Conservation (phyloP, 139 green algal species). For the Dunaliella sp. region DNA sequence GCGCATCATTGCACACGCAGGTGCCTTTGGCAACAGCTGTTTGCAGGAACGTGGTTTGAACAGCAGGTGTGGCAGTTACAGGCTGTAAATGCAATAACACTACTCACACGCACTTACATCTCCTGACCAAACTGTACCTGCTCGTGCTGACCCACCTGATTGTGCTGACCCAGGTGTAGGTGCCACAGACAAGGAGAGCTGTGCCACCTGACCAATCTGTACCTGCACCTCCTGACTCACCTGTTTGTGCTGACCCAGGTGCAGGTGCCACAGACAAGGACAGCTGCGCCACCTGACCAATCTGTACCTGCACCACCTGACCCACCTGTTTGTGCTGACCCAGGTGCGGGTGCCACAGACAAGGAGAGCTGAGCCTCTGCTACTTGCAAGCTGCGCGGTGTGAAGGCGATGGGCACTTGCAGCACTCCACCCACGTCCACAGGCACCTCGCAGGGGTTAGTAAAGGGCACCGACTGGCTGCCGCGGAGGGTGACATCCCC, state of each 20-base stretch:
- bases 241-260: neutral
- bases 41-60: no score
- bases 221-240: neutral
- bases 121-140: no score
- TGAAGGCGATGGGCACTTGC: conserved; percentile 1
- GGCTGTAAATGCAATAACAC: no score
- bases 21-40: no score
- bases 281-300: no score
- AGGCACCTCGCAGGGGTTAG: neutral
- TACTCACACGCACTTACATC: no score
- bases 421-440: neutral
- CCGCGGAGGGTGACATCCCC: neutral
- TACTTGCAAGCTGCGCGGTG: neutral
- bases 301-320: neutral
- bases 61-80: no score
- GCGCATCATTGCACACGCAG: no score
- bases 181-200: no score
- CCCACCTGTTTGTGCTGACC: neutral
- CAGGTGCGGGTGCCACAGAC: neutral
- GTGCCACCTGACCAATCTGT: no score
- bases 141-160: neutral
- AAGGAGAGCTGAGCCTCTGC: conserved; percentile 3
- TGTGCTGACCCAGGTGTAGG: neutral
- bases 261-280: no score
- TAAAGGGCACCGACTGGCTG: neutral